Evolutionary conservation across 345 rosid genomes (phyloP).

Genomic region (Aurinia saxatilis): DNA sequence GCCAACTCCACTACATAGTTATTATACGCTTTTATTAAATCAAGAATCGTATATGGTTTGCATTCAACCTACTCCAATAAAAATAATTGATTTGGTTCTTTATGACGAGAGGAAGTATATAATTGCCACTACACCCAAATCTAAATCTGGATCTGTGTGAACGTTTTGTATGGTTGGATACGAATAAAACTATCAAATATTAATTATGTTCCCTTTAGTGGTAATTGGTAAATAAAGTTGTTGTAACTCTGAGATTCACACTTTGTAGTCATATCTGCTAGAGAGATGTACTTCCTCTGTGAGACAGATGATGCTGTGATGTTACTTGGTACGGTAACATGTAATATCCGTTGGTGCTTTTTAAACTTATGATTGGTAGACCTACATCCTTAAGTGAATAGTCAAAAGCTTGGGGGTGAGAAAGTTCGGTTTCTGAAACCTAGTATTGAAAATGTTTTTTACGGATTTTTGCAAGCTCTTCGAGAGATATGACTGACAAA

Average conservation of each 20-base stretch:
- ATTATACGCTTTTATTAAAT: background rate
- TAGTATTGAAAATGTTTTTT: no score
- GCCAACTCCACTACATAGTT: slow-evolving; percentile 21
- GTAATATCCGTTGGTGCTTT: no score
- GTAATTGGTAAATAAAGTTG: background rate
- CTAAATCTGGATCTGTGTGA: slow-evolving; percentile 36
- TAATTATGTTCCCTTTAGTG: background rate
- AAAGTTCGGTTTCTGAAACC: no score
- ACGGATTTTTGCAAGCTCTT: no score
- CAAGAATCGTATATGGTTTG: slow-evolving; percentile 11
- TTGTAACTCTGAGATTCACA: background rate
- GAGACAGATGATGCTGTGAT: no score
- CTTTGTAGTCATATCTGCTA: no score
- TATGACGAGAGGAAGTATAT: background rate
- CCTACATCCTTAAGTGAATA: no score
- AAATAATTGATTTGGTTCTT: background rate
- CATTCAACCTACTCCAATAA: slow-evolving; percentile 21
- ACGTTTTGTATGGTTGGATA: slow-evolving; percentile 13
- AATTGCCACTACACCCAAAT: slow-evolving; percentile 23
- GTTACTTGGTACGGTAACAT: no score
- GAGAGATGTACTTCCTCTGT: no score
- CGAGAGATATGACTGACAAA: no score
- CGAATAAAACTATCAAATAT: background rate
- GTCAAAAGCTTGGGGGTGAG: no score
- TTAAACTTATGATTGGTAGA: no score